A percentile compares a stretch with the other conserved stretches of the same genome.
These are phyloP conservation scores for Hsuehochloa calcarea DNA, from an alignment of 176 grass and related monocot species.

Conservation along the genomic window DNA sequence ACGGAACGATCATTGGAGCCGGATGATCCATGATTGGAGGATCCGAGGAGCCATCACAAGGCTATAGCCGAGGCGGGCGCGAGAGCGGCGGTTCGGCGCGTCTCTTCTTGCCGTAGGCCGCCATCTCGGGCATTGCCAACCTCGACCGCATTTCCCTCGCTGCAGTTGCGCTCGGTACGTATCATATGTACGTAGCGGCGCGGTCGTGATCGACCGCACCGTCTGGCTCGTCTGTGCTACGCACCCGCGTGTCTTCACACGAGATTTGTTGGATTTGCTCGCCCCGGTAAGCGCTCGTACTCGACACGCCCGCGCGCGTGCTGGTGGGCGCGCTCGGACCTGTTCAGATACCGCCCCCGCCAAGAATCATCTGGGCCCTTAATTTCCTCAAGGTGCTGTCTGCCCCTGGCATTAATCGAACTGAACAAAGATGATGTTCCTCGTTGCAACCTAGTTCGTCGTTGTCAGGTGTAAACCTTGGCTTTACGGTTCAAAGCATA, in stretches of 20 bases:
- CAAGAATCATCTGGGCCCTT: neutral
- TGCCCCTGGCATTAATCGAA: neutral
- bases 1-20: neutral
- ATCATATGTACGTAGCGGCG: too few relatives aligned
- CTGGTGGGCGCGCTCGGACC: neutral
- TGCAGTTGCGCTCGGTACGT: too few relatives aligned
- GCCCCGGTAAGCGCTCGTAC: neutral
- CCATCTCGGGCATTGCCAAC: neutral
- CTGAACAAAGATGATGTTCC: neutral
- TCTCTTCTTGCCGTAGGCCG: too few relatives aligned
- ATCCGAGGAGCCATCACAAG: too few relatives aligned
- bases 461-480: too few relatives aligned
- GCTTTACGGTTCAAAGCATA: too few relatives aligned
- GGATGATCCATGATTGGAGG: neutral
- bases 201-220: neutral
- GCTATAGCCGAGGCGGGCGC: too few relatives aligned
- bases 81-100: too few relatives aligned
- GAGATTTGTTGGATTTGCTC: neutral
- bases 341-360: too few relatives aligned
- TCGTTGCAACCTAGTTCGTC: too few relatives aligned
- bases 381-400: neutral
- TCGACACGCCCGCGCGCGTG: neutral
- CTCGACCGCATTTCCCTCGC: neutral
- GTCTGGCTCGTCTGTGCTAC: too few relatives aligned
- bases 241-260: neutral